Evolutionary conservation across 441 rosid genomes (phyloP), one percentile per base, ranked within the genome.

Genomic region (Kokia cookei): DNA sequence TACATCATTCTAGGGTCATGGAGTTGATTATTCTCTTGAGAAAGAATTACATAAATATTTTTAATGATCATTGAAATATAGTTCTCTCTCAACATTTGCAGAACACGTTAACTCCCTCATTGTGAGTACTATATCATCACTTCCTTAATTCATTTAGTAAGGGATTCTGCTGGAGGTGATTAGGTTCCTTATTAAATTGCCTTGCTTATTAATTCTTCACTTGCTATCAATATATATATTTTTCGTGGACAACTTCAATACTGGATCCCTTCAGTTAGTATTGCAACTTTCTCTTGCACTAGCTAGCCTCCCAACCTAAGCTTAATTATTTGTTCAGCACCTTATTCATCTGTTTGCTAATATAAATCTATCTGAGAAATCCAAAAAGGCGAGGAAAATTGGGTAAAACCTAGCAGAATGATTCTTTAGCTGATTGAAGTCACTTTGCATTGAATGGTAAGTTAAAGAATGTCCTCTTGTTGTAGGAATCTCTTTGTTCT

Each of bases 401-500:
- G 35, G 72, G 67, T 45, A 59, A 54, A 67, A 58, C 40, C 54
- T 72, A 58, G 47, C 57, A 43, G 67, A 72, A 72, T 42, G 75
- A 8, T n/a, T 19, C 26, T 73, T 62, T 24, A 50, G 60, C 13
- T 75, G 37, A 7, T 22, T 27, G 51, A 64, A 32, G 62, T 47
- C 15, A 48, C 60, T 13, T 5, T 68, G 27, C 27, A 65, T 40
- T 13, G 54, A 45, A 63, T 73, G 71, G 62, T 51, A 24, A 40
- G 42, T 73, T 50, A 48, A 22, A 9, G 40, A n/a, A n/a, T 17
- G 43, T 24, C 64, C 19, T 57, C 17, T 47, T 47, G 40, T 58
- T 42, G 10, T 42, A 26, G 65, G 42, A 48, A 19, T 14, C 32
- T 32, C 22, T 15, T 40, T 9, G 14, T 74, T 42, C 48, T n/a